Conservation (phyloP, 202 grass and related monocot genomes). For the Panicum virgatum region DNA sequence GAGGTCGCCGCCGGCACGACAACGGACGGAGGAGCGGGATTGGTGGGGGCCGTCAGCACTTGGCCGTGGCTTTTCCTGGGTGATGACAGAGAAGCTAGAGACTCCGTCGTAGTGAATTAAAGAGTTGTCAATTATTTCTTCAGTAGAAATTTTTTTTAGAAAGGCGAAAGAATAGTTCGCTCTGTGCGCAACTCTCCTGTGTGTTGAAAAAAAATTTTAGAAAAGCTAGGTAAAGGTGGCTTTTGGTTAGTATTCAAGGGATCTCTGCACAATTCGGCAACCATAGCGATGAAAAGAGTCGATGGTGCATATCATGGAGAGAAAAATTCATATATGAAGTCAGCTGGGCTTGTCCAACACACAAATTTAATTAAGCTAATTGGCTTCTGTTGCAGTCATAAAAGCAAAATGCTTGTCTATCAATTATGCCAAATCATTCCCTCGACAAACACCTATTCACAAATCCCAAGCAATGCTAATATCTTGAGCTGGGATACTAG, state of each 20-base stretch:
- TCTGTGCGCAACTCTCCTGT: no score
- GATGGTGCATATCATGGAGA: slow-evolving; percentile 45
- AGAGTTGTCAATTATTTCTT: no score
- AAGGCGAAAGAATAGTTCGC: no score
- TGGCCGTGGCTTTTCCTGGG: no score
- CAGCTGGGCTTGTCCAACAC: slow-evolving; percentile 47
- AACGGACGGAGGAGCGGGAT: no score
- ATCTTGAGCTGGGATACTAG: slow-evolving; percentile 43
- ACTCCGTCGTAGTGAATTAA: no score
- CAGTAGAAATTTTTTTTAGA: no score
- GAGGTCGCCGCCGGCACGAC: no score
- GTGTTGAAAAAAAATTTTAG: slow-evolving; percentile 44
- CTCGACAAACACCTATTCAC: slow-evolving; percentile 55
- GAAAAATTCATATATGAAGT: slow-evolving; percentile 61
- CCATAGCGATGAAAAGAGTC: slow-evolving; percentile 50
- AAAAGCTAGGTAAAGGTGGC: slow-evolving; percentile 45
- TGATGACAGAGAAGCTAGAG: no score
- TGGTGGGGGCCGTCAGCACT: no score
- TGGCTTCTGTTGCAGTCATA: slow-evolving; percentile 42
- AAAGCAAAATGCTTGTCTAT: slow-evolving; percentile 45
- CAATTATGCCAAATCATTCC: slow-evolving; percentile 50
- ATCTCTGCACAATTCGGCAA: slow-evolving; percentile 23
- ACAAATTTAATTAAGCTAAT: slow-evolving; percentile 48
- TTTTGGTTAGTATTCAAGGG: slow-evolving; percentile 60
- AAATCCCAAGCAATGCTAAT: slow-evolving; percentile 9